Evolutionary conservation across 2,329 filamentous ascomycete genomes (phyloP).

Genomic region (Ophiostoma sp.): DNA sequence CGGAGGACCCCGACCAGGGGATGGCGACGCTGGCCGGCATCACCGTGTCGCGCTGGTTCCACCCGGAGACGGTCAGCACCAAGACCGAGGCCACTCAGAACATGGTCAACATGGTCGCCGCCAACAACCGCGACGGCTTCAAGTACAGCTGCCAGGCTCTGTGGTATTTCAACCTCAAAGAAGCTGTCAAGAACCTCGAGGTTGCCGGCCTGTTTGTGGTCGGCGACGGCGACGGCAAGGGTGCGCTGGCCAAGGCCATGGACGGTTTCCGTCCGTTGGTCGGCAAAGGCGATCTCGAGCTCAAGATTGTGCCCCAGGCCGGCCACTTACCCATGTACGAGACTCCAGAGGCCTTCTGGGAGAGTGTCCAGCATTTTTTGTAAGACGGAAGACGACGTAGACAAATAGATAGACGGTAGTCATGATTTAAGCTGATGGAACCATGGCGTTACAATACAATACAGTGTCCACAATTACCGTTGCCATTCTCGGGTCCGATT

Average conservation of each 20-base stretch:
- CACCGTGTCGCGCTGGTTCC: constrained; percentile 80
- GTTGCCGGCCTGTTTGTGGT: constrained; percentile 69
- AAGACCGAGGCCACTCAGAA: constrained; percentile 50
- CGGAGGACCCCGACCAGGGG: constrained; percentile 54
- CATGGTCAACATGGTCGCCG: constrained; percentile 66
- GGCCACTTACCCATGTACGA: constrained; percentile 85
- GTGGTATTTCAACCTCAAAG: constrained; percentile 68
- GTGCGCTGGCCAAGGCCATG: constrained; percentile 76
- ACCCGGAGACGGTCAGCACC: constrained; percentile 50
- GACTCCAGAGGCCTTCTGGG: constrained; percentile 57
- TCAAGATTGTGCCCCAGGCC: constrained; percentile 66
- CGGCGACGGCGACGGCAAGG: constrained; percentile 69
- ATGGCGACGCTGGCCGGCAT: constrained; percentile 66
- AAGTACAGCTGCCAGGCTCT: constrained; percentile 66
- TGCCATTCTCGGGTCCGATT: not conserved
- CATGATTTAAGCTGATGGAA: not conserved
- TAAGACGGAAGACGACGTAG: not conserved
- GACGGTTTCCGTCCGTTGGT: constrained; percentile 65
- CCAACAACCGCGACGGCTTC: constrained; percentile 71
- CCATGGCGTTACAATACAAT: not conserved
- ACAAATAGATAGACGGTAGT: not conserved
- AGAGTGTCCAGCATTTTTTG: constrained; percentile 28
- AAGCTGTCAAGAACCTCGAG: constrained; percentile 52
- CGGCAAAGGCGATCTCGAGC: constrained; percentile 55
- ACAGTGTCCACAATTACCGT: not conserved